Conservation (phyloP, 305 asterid species). For the Salvia sclarea region DNA sequence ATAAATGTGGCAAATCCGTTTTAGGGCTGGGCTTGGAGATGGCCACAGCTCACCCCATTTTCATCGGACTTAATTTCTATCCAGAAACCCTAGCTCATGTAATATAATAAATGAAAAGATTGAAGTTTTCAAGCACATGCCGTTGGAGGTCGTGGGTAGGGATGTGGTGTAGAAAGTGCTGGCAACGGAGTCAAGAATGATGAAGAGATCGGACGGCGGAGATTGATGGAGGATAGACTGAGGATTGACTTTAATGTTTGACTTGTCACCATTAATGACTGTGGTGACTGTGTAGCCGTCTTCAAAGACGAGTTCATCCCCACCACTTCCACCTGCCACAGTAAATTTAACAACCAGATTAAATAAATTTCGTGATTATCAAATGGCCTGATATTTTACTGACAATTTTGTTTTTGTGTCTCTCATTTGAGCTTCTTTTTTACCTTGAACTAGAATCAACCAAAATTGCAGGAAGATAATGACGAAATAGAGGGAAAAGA, state of each 20-base stretch:
- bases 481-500: slow-evolving; percentile 20
- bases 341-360: slow-evolving; percentile 13
- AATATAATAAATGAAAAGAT: not conserved
- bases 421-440: not conserved
- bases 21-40: not conserved
- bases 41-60: not conserved
- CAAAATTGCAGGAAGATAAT: slow-evolving; percentile 31
- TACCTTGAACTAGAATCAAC: slow-evolving; percentile 42
- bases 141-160: slow-evolving; percentile 44
- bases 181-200: slow-evolving; percentile 62
- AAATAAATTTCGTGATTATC: not conserved
- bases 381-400: not conserved
- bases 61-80: slow-evolving; percentile 7
- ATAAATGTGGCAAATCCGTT: not conserved
- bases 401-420: not conserved
- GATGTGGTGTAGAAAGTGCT: slow-evolving; percentile 70
- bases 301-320: slow-evolving; percentile 51
- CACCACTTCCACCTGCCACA: slow-evolving; percentile 38
- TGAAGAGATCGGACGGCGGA: slow-evolving; percentile 54
- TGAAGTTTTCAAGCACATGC: slow-evolving; percentile 29
- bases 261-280: slow-evolving; percentile 68
- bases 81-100: slow-evolving; percentile 30
- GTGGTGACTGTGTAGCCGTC: slow-evolving; percentile 83
- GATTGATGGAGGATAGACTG: slow-evolving; percentile 49
- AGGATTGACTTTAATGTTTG: slow-evolving; percentile 51